Base-by-base conservation (phyloP, 1,284 basidiomycete species). In the Irpex sp. region DNA sequence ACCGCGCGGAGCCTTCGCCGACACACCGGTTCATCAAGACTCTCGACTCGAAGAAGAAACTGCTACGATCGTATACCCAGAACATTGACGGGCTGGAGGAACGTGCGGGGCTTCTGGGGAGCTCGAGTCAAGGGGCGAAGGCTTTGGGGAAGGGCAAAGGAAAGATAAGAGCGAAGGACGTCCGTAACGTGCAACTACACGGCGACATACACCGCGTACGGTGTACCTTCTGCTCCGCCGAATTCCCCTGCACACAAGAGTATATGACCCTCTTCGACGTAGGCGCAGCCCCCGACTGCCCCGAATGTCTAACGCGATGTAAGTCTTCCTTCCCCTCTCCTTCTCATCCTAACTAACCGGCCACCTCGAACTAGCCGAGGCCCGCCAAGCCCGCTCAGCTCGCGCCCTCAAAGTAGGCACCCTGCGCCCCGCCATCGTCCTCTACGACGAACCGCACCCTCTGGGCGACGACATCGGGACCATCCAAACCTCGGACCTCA, bases 51-150 rank as follows among this genome's bases (percentile, higher is more conserved):
- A 94, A 94, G 76, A 91, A 92, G 60, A 94, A 92, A 72, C 79
- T 98, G 0, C 77, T 97, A 36, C 86, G 96, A 60, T 92, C 89
- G 2, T 98, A 98, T 75, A 97, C 96, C 0, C 96, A 97, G 76
- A 98, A 97, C 73, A 96, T 98, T 59, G 96, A 98, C 75, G 95
- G 94, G 5, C 79, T 98, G 19, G 96, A 98, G 74, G 89, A 90
- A 69, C 82, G 85, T 61, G 87, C 87, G 1, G 96, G 96, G 0
- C 82, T 98, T 5, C 74, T 84, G 40, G 82, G 89, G 49, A 86
- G 82, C 65, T 84, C 86, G 2, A 85, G 83, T 66, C 78, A 83
- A 55, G 81, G 81, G 6, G 82, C 78, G 1, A 85, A 79, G 70
- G 73, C 73, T 3, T 1, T 79, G 72, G 36, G 80, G 82, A 63